Percentiles rank a stretch among this genome's conserved stretches.
Conservation (phyloP, 1,284 basidiomycete species). For the Pyrrhoderma noxium region DNA sequence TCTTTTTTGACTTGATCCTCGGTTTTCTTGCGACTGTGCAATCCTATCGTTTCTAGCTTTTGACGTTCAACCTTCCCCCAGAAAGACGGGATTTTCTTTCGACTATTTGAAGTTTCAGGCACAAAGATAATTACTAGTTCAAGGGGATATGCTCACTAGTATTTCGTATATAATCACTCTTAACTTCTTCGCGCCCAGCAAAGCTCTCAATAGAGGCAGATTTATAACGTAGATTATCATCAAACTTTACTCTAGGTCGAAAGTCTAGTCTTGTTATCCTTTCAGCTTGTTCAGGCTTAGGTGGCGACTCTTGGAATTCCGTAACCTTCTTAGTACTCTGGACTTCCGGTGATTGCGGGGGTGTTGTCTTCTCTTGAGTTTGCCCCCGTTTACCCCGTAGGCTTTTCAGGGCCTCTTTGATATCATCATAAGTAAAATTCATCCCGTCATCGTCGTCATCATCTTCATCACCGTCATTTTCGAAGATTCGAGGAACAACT, state of each 20-base stretch:
- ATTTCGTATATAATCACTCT: background rate
- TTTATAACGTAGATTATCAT: conserved; percentile 9
- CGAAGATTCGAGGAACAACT: background rate
- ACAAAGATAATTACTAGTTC: background rate
- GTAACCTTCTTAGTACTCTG: too few species aligned
- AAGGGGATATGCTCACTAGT: background rate
- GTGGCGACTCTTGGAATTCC: too few species aligned
- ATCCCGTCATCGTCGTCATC: conserved; percentile 17
- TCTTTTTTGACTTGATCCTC: conserved; percentile 9
- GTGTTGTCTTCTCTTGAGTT: background rate
- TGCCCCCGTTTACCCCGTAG: background rate
- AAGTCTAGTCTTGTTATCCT: background rate
- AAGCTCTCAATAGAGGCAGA: conserved; percentile 4
- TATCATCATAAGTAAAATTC: conserved; percentile 26
- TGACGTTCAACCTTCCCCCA: background rate
- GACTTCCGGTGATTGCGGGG: too few species aligned
- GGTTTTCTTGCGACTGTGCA: background rate
- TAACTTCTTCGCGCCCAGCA: background rate
- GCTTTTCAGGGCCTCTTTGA: background rate
- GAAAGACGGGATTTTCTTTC: background rate
- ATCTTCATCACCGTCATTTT: background rate
- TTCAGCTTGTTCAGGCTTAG: too few species aligned
- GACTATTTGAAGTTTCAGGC: background rate
- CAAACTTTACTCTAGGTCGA: conserved; percentile 11
- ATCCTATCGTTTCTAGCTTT: background rate